A percentile compares a stretch with the other conserved stretches of the same genome.
These are phyloP conservation scores for Aspergillus sclerotioniger DNA, from an alignment of 495 filamentous ascomycete genomes.

Conservation along the genomic window DNA sequence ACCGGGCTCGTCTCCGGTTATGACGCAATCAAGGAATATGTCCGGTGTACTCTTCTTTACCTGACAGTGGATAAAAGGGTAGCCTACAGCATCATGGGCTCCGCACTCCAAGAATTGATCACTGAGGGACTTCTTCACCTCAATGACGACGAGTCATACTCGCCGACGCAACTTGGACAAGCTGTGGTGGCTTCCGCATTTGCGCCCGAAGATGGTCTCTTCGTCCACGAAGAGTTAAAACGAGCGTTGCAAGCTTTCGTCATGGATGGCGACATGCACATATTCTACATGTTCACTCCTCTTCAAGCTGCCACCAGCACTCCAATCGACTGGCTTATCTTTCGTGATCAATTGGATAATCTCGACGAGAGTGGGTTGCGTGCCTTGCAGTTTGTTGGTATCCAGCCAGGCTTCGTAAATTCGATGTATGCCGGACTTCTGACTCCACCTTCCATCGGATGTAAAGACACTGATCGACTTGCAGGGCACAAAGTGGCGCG, in stretches of 20 bases:
- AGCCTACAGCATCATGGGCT: constrained; percentile 53
- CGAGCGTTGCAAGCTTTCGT: constrained; percentile 72
- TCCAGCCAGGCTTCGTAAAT: constrained; percentile 69
- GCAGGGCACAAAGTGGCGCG: constrained; percentile 66
- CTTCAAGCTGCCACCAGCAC: constrained; percentile 48
- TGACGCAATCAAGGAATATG: constrained; percentile 68
- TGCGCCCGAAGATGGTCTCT: constrained; percentile 73
- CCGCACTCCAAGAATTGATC: constrained; percentile 52
- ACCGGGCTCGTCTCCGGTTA: constrained; percentile 67
- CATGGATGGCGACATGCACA: constrained; percentile 82
- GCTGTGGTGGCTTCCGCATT: constrained; percentile 73
- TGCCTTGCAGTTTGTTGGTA: constrained; percentile 65
- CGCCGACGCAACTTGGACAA: constrained; percentile 64
- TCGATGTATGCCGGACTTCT: constrained; percentile 55
- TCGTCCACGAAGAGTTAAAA: constrained; percentile 67
- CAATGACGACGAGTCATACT: constrained; percentile 51
- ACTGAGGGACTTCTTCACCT: constrained; percentile 32
- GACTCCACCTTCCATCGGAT: neutral
- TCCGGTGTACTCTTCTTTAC: constrained; percentile 65
- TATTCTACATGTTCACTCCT: constrained; percentile 79
- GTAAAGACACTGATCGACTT: constrained; percentile 25
- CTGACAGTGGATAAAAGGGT: constrained; percentile 56
- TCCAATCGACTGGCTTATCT: constrained; percentile 69
- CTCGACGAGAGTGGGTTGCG: constrained; percentile 71
- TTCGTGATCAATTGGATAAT: constrained; percentile 65